Evolutionary conservation across 805 yeast genomes (phyloP).

Genomic region (Candida germanica): DNA sequence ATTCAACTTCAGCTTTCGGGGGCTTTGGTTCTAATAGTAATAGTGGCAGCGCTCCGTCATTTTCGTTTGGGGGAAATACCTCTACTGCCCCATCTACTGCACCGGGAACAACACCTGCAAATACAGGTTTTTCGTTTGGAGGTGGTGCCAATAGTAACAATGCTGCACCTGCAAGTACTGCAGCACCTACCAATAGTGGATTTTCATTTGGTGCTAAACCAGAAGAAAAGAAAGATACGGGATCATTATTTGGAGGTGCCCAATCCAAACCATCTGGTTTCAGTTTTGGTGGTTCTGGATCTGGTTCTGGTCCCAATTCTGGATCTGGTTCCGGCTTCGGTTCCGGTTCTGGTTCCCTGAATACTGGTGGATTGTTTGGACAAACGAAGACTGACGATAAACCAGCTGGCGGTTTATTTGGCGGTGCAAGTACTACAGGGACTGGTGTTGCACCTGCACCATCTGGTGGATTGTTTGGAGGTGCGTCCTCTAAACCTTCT

Average conservation of each 20-base stretch:
- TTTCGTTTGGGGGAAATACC: not conserved
- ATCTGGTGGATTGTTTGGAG: conserved; percentile 5
- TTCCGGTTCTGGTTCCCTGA: not conserved
- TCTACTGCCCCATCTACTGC: conserved; percentile 2
- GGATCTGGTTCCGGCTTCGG: conserved; percentile 12
- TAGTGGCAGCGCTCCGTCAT: conserved; percentile 4
- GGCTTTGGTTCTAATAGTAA: conserved; percentile 17
- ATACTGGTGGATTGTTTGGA: conserved; percentile 16
- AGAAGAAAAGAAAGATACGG: conserved; percentile 18
- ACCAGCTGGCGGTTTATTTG: conserved; percentile 13
- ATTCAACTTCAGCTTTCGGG: conserved; percentile 17
- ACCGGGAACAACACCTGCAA: conserved; percentile 8
- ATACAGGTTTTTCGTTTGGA: conserved; percentile 10
- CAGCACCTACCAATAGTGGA: too few relatives aligned
- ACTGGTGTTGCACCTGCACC: conserved; percentile 14
- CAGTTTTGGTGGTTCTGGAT: conserved; percentile 19
- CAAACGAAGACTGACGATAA: conserved; percentile 15
- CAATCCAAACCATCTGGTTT: conserved; percentile 17
- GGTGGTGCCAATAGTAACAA: too few relatives aligned
- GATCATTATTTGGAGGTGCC: conserved; percentile 12
- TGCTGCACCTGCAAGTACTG: too few relatives aligned
- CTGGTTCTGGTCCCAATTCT: conserved; percentile 7
- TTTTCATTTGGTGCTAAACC: conserved; percentile 12
- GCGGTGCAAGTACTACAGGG: conserved; percentile 11
- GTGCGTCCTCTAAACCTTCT: conserved; percentile 12